Base-by-base conservation (phyloP, 2,329 filamentous ascomycete genomes). In the Hyphodiscus sp. region DNA sequence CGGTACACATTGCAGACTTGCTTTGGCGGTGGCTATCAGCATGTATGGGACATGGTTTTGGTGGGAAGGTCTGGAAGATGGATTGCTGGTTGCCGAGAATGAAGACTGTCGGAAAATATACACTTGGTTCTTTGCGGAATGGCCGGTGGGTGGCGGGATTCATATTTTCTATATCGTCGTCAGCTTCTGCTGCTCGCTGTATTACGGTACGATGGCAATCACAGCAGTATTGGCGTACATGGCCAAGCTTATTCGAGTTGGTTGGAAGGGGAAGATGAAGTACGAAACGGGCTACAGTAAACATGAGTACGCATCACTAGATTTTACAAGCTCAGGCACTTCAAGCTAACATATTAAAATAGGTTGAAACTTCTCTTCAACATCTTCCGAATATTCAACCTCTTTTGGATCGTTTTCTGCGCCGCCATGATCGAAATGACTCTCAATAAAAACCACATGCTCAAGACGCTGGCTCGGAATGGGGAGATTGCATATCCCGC, bases 11-110 rank as follows among this genome's bases (percentile, higher is more conserved):
- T 49, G 60, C 30, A 56, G 63, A 4, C 45, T 67, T 9, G 43
- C 59, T 7, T 48, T 65, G 20, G 58, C 61, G 33, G 46, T 62
- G n/a, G 59, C 52, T 26, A 53, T 66, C n/a, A 60, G 60, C 49
- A 29, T 54, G 4, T 67, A 58, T 41, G 64, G 63, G 1, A n/a
- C 61, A 6, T 67, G 65, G 65, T 67, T 64, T 54, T 67, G 65
- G 64, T 48, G 58, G 26, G 58, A 54, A 26, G 63, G 64, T 29
- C 51, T 65, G 6, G 49, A 55, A 6, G 55, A 64, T 47, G 56
- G 51, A 4, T 48, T 52, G 41, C 52, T 57, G 2, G 46, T 51
- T 11, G 49, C 52, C 2, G 63, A 65, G 26, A 20, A 50, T 1
- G 19, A 41, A 3, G 54, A 58, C 41, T 65, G 63, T 45, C 15